Evolutionary conservation across 305 asterid genomes (phyloP), one percentile per base, ranked within the genome.

Genomic region (Solanum aculeatissimum): DNA sequence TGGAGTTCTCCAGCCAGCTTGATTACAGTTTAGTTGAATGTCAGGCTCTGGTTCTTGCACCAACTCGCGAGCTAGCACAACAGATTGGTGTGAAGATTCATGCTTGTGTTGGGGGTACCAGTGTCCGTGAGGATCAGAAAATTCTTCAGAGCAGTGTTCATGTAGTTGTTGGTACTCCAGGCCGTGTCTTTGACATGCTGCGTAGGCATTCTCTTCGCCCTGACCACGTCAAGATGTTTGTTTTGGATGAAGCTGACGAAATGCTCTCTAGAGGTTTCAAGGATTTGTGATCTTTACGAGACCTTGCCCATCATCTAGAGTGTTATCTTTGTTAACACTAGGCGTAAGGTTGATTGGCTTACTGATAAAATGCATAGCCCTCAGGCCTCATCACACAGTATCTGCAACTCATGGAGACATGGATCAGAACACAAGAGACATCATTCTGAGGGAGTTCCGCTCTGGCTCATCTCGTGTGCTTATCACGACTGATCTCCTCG

Each of bases 341-440:
- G 97, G 90, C 97, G 95, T 3, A 95, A 95, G 91, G 98, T 93
- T 3, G 98, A 95, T 78, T 95, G 97, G 97, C 92, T 93, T n/a
- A 93, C 97, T 0, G 97, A 95, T 87, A 91, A 94, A 78, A 93
- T 92, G 98, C 93, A 96, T 2, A 21, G 93, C 80, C 92, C 92
- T 74, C 93, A 91, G 21, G n/a, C n/a, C n/a, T n/a, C n/a, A n/a
- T n/a, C n/a, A n/a, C n/a, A n/a, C n/a, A n/a, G n/a, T n/a, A n/a
- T n/a, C n/a, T n/a, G n/a, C n/a, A n/a, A n/a, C n/a, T n/a, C n/a
- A n/a, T n/a, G 91, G 92, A 74, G 97, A 94, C 90, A 94, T 95
- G 98, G 98, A 95, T 84, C 97, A 95, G 88, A 95, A 94, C 87
- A 93, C 98, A 0, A 87, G 98, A 78, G 98, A 95, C 65, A 92